Evolutionary conservation across 208 protist genomes (phyloP), one percentile per base, ranked within the genome.

Genomic region (Kentomonas sorsogonicus): DNA sequence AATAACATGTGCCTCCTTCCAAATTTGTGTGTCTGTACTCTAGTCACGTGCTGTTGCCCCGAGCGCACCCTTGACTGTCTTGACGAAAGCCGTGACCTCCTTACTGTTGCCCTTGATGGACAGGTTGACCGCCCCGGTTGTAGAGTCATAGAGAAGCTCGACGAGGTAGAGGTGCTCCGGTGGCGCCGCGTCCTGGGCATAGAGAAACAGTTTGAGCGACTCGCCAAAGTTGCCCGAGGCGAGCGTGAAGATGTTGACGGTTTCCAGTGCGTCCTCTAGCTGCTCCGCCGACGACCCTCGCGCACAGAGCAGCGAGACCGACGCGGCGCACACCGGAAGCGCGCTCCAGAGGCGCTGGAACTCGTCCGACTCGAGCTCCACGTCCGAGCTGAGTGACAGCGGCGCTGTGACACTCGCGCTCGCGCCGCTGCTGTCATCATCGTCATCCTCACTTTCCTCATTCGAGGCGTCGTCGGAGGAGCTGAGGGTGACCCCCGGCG

Each of bases 181-280:
- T 10, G 50, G 44, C 7, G 57, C 48, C 11, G 58, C 46, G 6
- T 62, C 68, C 47, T 77, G 63, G 1, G 82, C 82, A 54, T 76
- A 82, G 6, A 86, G 53, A 41, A 73, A 86, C 36, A 71, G 68
- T 65, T 74, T 77, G 15, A 65, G 65, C 31, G 54, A 25, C 7
- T 50, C 63, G 25, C 63, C 63, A 43, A 84, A 68, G 11, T n/a
- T 23, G 11, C 75, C 83, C 11, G 76, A 83, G 18, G 78, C 76
- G 18, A 86, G 63, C n/a, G 72, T 75, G 48, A 82, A 74, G 16
- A 90, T 63, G 27, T 59, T 51, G 39, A 60, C 57, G 11, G 59
- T 45, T 31, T 83, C 75, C 45, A 86, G 54, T 5, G 36, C 50
- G 13, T 69, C 59, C 60, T 81, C 74, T 22, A 83, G 51, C 1